A percentile compares a stretch with the other conserved stretches of the same genome.
These are phyloP conservation scores for Acorus calamus DNA, from an alignment of 106 monocot genomes.

Conservation along the genomic window DNA sequence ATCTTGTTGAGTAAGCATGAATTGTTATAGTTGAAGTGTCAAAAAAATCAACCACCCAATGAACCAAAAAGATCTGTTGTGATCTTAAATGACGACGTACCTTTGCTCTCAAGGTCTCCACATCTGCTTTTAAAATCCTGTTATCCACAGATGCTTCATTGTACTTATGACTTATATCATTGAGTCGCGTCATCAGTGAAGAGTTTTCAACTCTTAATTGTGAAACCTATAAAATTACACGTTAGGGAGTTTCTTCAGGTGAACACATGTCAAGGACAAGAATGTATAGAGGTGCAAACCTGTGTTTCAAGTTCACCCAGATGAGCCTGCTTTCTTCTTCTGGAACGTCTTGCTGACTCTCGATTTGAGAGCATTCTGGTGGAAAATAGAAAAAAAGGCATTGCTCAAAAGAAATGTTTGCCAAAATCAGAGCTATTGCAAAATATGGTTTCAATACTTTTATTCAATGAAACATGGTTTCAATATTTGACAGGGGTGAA, in stretches of 20 bases:
- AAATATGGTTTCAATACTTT: no score
- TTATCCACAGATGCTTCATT: slow-evolving; percentile 67
- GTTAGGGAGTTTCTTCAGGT: no score
- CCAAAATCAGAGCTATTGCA: no score
- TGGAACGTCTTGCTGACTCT: slow-evolving; percentile 84
- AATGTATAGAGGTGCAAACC: slow-evolving; percentile 18
- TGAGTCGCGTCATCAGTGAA: slow-evolving; percentile 59
- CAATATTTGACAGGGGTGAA: no score
- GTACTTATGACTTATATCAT: slow-evolving; percentile 74
- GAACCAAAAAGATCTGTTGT: no score
- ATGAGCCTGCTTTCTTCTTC: slow-evolving; percentile 92
- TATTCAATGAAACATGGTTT: no score
- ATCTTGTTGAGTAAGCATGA: no score
- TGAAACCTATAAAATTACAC: slow-evolving; percentile 38
- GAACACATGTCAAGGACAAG: no score
- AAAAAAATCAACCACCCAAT: no score
- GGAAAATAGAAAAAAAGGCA: not conserved
- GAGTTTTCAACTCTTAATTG: slow-evolving; percentile 79
- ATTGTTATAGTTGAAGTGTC: no score
- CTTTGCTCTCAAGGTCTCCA: slow-evolving; percentile 75
- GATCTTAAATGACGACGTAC: slow-evolving; percentile 6
- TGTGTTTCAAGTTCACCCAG: slow-evolving; percentile 75
- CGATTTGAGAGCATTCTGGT: slow-evolving; percentile 93
- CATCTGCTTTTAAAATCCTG: slow-evolving; percentile 65
- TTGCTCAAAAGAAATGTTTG: not conserved